A percentile compares a stretch with the other conserved stretches of the same genome.
These are phyloP conservation scores for Sphagnum magellanicum DNA, from an alignment of 228 moss, liverwort and hornwort genomes.

Conservation along the genomic window DNA sequence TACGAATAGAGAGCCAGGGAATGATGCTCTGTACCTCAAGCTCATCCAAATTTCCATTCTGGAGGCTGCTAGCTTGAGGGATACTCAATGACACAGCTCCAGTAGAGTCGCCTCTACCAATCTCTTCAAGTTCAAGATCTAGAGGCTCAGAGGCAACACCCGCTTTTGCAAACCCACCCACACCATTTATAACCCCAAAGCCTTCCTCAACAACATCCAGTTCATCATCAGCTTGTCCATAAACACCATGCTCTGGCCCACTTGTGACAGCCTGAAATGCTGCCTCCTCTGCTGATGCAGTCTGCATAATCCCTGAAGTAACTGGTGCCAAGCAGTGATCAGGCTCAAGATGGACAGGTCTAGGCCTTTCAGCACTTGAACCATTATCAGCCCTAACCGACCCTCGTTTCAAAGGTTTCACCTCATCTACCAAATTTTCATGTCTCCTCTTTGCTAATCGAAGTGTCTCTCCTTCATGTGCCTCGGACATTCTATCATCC, in stretches of 20 bases:
- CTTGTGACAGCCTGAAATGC: slow-evolving; percentile 21
- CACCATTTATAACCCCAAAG: slow-evolving; percentile 5
- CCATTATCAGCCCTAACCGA: slow-evolving; percentile 4
- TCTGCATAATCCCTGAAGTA: not conserved
- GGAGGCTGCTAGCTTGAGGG: slow-evolving; percentile 20
- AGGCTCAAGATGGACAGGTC: slow-evolving; percentile 9
- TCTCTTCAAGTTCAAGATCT: slow-evolving; percentile 25
- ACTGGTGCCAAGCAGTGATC: slow-evolving; percentile 4
- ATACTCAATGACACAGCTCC: slow-evolving; percentile 24
- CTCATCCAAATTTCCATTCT: slow-evolving; percentile 49
- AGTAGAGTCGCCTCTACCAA: slow-evolving; percentile 30
- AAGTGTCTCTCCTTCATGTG: slow-evolving; percentile 16
- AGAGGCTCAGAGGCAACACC: slow-evolving; percentile 8
- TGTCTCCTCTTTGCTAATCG: slow-evolving; percentile 6
- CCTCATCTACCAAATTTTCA: slow-evolving; percentile 7
- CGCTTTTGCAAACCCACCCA: slow-evolving; percentile 5
- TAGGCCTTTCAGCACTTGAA: slow-evolving; percentile 13
- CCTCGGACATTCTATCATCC: slow-evolving; percentile 15
- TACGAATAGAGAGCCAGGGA: not conserved
- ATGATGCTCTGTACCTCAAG: slow-evolving; percentile 45
- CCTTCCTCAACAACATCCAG: slow-evolving; percentile 20
- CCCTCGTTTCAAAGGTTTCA: slow-evolving; percentile 7
- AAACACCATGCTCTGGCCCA: slow-evolving; percentile 15
- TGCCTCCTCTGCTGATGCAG: slow-evolving; percentile 15
- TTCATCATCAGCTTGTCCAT: slow-evolving; percentile 11